Percentiles rank a stretch among this genome's conserved stretches.
phyloP scores from a whole-genome alignment of 1,139 yeast species.

The Suhomyces chickasaworum region DNA sequence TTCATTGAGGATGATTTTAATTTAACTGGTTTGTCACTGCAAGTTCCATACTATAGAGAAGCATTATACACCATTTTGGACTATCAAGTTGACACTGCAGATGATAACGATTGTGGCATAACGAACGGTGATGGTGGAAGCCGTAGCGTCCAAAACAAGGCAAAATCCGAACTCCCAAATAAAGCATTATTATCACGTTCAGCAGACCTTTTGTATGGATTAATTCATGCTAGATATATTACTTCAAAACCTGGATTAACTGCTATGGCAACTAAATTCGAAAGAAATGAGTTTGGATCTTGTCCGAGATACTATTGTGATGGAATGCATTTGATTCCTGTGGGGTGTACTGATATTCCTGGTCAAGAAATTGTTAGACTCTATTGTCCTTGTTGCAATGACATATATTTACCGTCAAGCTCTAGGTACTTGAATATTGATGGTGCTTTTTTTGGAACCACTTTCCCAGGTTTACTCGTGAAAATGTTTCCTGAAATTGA shows the following conservation, averaged over 20 bases:
- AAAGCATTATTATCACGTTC: constrained; percentile 81
- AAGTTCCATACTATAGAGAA: constrained; percentile 89
- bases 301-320: constrained; percentile 92
- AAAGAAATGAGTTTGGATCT: constrained; percentile 82
- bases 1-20: constrained; percentile 97
- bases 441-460: constrained; percentile 96
- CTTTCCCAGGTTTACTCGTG: constrained; percentile 89
- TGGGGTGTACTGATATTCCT: constrained; percentile 87
- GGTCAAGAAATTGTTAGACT: constrained; percentile 90
- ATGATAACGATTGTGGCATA: constrained; percentile 27
- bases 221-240: constrained; percentile 91
- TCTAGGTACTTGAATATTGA: constrained; percentile 85
- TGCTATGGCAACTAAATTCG: constrained; percentile 95
- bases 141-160: constrained; percentile 10
- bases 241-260: constrained; percentile 88
- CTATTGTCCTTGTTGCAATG: constrained; percentile 94
- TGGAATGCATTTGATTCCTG: constrained; percentile 89
- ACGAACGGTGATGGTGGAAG: constrained; percentile 15
- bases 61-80: constrained; percentile 85
- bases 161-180: constrained; percentile 56
- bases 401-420: constrained; percentile 82
- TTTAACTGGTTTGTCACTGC: constrained; percentile 80
- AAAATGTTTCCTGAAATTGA: constrained; percentile 85
- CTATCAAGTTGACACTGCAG: constrained; percentile 79
- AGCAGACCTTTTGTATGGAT: constrained; percentile 89